Evolutionary conservation across 306 rosid species (phyloP).

Genomic region (Lathyrus oleraceus): DNA sequence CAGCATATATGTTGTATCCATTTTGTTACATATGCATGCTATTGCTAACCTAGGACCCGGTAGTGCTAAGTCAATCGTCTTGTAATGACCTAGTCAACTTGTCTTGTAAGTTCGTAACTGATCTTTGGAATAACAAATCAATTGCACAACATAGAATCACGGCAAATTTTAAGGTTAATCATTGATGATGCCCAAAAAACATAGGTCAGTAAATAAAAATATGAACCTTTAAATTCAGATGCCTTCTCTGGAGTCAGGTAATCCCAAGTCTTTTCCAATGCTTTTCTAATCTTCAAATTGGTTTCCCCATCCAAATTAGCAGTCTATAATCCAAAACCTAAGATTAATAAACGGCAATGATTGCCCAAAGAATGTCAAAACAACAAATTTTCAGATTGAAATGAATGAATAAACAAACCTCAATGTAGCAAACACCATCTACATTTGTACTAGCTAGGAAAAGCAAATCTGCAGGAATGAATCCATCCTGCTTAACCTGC

Average conservation of each 20-base stretch:
- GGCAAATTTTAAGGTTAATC: neutral
- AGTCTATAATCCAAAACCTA: conserved; percentile 54
- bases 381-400: conserved; percentile 15
- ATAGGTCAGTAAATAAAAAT: conserved; percentile 26
- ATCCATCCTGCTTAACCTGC: conserved; percentile 81
- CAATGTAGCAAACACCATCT: conserved; percentile 94
- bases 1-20: no score
- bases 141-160: conserved; percentile 2
- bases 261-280: conserved; percentile 90
- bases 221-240: conserved; percentile 79
- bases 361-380: conserved; percentile 27
- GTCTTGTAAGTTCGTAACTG: no score
- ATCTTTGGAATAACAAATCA: conserved; percentile 15
- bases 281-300: conserved; percentile 90
- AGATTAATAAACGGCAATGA: conserved; percentile 11
- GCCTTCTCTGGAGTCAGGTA: conserved; percentile 79
- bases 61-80: no score
- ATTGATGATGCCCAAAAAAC: neutral
- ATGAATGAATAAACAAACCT: conserved; percentile 61
- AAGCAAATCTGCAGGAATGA: conserved; percentile 90
- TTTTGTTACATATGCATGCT: no score
- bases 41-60: no score
- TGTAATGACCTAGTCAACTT: no score
- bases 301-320: conserved; percentile 98
- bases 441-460: conserved; percentile 82